Conservation (phyloP, 176 grass and related monocot species). For the Alloteropsis semialata region DNA sequence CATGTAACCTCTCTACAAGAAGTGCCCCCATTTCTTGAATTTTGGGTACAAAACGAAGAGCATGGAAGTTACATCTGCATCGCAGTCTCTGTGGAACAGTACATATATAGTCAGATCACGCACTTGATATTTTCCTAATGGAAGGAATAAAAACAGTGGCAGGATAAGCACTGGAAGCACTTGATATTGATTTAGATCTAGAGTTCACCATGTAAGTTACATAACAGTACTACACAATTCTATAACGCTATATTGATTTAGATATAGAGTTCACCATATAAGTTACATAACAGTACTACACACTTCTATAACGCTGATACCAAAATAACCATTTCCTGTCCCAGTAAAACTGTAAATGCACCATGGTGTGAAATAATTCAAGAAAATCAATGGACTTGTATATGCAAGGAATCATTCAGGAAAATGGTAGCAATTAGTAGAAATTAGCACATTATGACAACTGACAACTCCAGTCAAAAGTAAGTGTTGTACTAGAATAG, state of each 20-base stretch:
- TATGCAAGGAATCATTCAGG: background rate
- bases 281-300: background rate
- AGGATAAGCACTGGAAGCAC: background rate
- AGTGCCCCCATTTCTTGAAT: constrained; percentile 89
- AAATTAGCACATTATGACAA: background rate
- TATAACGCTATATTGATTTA: background rate
- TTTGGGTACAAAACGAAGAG: constrained; percentile 80
- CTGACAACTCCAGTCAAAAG: background rate
- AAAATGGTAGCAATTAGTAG: constrained; percentile 17
- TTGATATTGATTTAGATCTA: background rate
- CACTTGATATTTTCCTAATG: background rate
- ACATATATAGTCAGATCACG: constrained; percentile 6
- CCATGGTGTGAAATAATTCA: background rate
- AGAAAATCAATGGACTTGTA: background rate
- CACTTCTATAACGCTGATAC: background rate
- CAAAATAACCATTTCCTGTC: background rate
- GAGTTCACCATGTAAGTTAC: background rate
- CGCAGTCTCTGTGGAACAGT: constrained; percentile 68
- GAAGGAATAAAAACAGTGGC: background rate
- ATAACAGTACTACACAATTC: background rate
- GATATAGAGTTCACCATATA: background rate
- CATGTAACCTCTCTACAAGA: constrained; percentile 79
- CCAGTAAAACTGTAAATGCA: constrained; percentile 1
- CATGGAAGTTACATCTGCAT: constrained; percentile 99
- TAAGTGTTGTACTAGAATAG: background rate